These are phyloP conservation scores for Kwoniella sp. DNA, from an alignment of 768 basidiomycete genomes.

Conservation along the genomic window DNA sequence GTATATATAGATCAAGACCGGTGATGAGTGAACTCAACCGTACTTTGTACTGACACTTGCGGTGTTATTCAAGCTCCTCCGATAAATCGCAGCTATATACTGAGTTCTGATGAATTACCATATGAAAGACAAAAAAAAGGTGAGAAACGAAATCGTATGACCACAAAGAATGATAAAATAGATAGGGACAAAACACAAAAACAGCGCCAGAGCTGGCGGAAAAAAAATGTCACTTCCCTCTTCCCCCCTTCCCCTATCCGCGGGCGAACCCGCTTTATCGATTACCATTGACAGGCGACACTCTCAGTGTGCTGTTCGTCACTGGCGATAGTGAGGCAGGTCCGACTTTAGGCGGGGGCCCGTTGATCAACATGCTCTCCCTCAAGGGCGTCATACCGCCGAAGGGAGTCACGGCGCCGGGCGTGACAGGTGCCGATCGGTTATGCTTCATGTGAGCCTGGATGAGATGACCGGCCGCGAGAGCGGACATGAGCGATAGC, in stretches of 20 bases:
- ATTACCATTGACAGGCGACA: neutral
- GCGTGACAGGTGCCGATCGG: constrained; percentile 78
- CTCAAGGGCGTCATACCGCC: constrained; percentile 25
- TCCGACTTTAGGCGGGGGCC: constrained; percentile 9
- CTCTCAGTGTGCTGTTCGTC: neutral
- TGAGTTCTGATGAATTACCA: too few relatives aligned
- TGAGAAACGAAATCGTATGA: too few relatives aligned
- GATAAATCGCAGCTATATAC: too few relatives aligned
- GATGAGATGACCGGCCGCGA: constrained; percentile 93
- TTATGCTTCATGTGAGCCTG: constrained; percentile 92
- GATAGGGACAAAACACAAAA: too few relatives aligned
- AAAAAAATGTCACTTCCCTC: neutral
- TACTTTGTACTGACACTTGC: too few relatives aligned
- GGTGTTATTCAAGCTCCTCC: too few relatives aligned
- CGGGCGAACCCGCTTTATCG: too few relatives aligned
- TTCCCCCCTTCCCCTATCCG: too few relatives aligned
- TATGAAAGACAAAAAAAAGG: too few relatives aligned
- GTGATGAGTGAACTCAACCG: too few relatives aligned
- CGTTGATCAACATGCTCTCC: constrained; percentile 22
- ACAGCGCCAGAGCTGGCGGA: too few relatives aligned
- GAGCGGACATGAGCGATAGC: constrained; percentile 82
- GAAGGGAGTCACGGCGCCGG: constrained; percentile 59
- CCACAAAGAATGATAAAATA: too few relatives aligned
- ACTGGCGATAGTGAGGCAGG: neutral
- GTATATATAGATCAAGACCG: neutral